Evolutionary conservation across 805 yeast genomes (phyloP).

Genomic region (Starmerella sp.): DNA sequence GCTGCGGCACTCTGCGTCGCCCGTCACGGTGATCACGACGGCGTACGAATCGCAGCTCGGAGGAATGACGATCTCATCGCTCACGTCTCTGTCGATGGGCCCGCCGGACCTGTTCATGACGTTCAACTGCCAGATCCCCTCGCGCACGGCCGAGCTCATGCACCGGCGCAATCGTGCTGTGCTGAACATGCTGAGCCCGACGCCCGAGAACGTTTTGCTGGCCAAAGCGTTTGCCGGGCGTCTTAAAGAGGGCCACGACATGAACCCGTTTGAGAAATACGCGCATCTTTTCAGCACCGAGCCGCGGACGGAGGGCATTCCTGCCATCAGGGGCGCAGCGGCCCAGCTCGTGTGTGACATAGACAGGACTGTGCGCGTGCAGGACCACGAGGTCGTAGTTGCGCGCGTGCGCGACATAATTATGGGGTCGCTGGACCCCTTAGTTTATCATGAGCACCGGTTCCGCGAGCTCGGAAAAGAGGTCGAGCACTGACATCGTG

Average conservation of each 20-base stretch:
- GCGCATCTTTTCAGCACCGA: conserved; percentile 17
- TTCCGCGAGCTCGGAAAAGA: conserved; percentile 14
- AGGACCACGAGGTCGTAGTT: conserved; percentile 86
- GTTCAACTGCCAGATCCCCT: conserved; percentile 79
- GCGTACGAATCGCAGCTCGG: conserved; percentile 34
- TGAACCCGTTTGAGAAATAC: conserved; percentile 28
- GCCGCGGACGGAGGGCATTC: conserved; percentile 19
- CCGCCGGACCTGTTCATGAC: conserved; percentile 65
- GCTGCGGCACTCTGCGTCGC: conserved; percentile 38
- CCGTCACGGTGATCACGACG: conserved; percentile 51
- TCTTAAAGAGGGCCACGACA: conserved; percentile 31
- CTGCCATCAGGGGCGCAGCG: conserved; percentile 22
- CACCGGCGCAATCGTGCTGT: conserved; percentile 47
- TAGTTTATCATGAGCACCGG: conserved; percentile 15
- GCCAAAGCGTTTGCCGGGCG: conserved; percentile 55
- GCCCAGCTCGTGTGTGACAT: conserved; percentile 26
- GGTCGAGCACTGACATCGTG: not conserved
- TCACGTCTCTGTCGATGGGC: conserved; percentile 64
- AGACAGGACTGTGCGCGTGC: conserved; percentile 34
- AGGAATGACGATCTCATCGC: conserved; percentile 81
- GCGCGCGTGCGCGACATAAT: conserved; percentile 44
- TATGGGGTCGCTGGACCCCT: conserved; percentile 5
- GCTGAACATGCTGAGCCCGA: conserved; percentile 63
- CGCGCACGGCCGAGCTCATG: conserved; percentile 59
- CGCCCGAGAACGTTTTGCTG: conserved; percentile 40